phyloP scores from a whole-genome alignment of 805 yeast species.

The Torulaspora franciscae region DNA sequence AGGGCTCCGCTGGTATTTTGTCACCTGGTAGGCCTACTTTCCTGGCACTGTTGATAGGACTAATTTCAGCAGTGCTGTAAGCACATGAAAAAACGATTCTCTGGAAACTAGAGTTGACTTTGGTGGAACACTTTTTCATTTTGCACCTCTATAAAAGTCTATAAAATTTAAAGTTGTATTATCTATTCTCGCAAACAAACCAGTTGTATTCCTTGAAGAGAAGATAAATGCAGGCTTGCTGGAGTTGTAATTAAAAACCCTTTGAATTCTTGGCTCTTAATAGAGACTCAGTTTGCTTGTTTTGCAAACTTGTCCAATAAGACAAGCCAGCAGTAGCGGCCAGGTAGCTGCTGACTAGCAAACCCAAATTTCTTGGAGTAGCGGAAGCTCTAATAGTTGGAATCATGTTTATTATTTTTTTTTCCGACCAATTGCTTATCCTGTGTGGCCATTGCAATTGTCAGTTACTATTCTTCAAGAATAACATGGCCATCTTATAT shows the following conservation, averaged over 20 bases:
- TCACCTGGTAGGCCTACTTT: background rate
- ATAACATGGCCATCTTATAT: background rate
- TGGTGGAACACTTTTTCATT: background rate
- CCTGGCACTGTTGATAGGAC: background rate
- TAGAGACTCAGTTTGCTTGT: constrained; percentile 15
- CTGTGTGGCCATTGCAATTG: background rate
- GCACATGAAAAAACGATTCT: background rate
- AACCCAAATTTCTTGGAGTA: constrained; percentile 18
- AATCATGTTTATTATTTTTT: constrained; percentile 12
- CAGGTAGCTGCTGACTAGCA: constrained; percentile 17
- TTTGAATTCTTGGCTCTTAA: constrained; percentile 15
- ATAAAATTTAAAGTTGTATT: background rate
- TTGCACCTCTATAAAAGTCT: background rate
- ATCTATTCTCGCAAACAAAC: constrained; percentile 2
- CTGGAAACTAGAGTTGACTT: background rate
- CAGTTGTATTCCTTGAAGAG: constrained; percentile 1
- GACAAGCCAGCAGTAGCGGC: constrained; percentile 17
- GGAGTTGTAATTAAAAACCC: constrained; percentile 2
- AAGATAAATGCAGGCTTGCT: background rate
- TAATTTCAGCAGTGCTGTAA: background rate
- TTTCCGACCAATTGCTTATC: background rate
- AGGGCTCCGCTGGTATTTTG: background rate
- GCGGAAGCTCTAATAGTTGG: constrained; percentile 16
- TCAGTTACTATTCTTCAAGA: background rate
- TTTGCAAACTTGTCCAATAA: constrained; percentile 20